Evolutionary conservation across 805 yeast species (phyloP).

Genomic region (Metschnikowia gruessii): DNA sequence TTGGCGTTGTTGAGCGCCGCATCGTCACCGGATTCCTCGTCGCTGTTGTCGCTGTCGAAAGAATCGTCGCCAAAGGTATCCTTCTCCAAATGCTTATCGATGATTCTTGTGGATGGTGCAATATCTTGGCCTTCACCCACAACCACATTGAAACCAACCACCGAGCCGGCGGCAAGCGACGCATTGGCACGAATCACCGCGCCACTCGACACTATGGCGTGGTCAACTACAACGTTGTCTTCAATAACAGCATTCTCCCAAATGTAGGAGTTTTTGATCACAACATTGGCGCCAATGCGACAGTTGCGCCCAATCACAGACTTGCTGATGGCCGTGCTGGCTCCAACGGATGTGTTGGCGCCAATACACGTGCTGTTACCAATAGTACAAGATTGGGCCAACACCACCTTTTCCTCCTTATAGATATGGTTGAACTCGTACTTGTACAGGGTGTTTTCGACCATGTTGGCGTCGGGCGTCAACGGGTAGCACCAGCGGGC

Average conservation of each 20-base stretch:
- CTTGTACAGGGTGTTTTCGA: slow-evolving; percentile 62
- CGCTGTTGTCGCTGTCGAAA: slow-evolving; percentile 41
- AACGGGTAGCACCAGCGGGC: slow-evolving; percentile 93
- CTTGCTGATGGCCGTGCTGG: slow-evolving; percentile 59
- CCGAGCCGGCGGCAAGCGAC: slow-evolving; percentile 61
- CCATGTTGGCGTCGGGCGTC: slow-evolving; percentile 79
- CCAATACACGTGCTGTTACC: slow-evolving; percentile 84
- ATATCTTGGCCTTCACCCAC: slow-evolving; percentile 55
- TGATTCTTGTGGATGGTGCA: slow-evolving; percentile 50
- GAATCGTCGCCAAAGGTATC: slow-evolving; percentile 30
- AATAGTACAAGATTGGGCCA: slow-evolving; percentile 90
- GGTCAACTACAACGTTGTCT: slow-evolving; percentile 56
- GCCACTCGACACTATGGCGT: slow-evolving; percentile 68
- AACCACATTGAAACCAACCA: slow-evolving; percentile 72
- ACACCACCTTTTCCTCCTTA: slow-evolving; percentile 81
- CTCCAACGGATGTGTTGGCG: slow-evolving; percentile 70
- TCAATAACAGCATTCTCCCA: slow-evolving; percentile 82
- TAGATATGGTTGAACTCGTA: slow-evolving; percentile 85
- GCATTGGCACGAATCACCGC: slow-evolving; percentile 55
- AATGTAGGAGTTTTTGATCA: slow-evolving; percentile 69
- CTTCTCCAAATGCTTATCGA: slow-evolving; percentile 44
- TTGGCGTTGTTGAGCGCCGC: slow-evolving; percentile 2
- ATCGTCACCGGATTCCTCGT: slow-evolving; percentile 25
- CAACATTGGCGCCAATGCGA: slow-evolving; percentile 74
- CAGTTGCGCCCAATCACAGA: slow-evolving; percentile 87